Evolutionary conservation across 768 basidiomycete species (phyloP).

Genomic region (Solioccasus polychromus): DNA sequence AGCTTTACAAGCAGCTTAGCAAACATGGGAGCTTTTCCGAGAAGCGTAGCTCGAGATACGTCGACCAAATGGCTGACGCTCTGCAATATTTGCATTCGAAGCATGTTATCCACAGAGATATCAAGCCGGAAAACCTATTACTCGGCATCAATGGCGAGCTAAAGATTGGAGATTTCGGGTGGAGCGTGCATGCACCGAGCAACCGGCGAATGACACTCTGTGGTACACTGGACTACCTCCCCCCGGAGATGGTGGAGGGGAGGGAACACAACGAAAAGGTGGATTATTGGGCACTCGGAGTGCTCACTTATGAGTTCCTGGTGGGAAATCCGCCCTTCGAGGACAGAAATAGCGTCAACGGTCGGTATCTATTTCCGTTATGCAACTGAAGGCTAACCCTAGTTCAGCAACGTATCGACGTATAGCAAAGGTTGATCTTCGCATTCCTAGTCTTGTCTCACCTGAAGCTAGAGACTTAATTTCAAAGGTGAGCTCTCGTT

Average conservation of each 20-base stretch:
- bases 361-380: conserved; percentile 39
- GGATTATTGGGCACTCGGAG: conserved; percentile 95
- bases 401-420: conserved; percentile 80
- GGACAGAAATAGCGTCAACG: conserved; percentile 72
- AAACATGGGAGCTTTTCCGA: conserved; percentile 87
- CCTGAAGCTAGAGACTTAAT: conserved; percentile 47
- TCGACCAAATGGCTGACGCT: conserved; percentile 98
- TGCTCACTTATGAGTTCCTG: conserved; percentile 94
- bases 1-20: conserved; percentile 93
- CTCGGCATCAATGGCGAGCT: conserved; percentile 94
- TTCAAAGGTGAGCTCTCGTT: conserved; percentile 31
- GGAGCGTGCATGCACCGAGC: conserved; percentile 95
- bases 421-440: conserved; percentile 84
- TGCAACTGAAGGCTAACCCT: conserved; percentile 7
- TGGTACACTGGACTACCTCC: conserved; percentile 94
- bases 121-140: conserved; percentile 97
- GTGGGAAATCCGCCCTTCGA: conserved; percentile 86
- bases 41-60: conserved; percentile 83
- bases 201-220: conserved; percentile 89
- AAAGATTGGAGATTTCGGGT: conserved; percentile 98
- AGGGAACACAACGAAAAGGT: conserved; percentile 88
- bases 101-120: conserved; percentile 98
- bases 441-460: conserved; percentile 39
- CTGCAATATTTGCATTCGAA: conserved; percentile 88
- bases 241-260: conserved; percentile 97